Percentiles rank a stretch among this genome's conserved stretches.
Conservation (phyloP, 179 eudicot genomes). For the Dionaea muscipula region DNA sequence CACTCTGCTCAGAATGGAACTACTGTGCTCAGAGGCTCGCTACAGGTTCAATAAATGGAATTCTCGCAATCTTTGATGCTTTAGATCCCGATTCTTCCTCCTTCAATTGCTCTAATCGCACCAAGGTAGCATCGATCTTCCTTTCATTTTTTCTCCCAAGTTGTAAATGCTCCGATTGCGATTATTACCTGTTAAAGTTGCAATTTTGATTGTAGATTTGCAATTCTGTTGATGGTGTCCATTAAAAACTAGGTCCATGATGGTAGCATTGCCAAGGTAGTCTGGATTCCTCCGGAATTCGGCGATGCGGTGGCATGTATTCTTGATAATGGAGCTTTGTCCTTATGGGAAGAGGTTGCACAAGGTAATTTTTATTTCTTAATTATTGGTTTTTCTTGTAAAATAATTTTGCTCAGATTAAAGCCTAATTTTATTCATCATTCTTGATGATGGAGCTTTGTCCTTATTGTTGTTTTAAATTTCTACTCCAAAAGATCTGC, state of each 20-base stretch:
- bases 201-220: not conserved
- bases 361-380: constrained; percentile 50
- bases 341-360: constrained; percentile 80
- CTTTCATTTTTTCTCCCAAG: not conserved
- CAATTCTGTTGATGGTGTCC: not conserved
- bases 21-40: constrained; percentile 67
- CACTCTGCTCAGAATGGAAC: constrained; percentile 70
- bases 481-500: too few species aligned
- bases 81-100: constrained; percentile 53
- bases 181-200: not conserved
- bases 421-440: too few species aligned
- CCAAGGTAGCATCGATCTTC: constrained; percentile 28
- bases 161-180: not conserved
- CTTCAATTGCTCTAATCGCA: constrained; percentile 30
- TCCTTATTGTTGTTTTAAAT: too few species aligned
- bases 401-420: too few species aligned
- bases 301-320: constrained; percentile 87
- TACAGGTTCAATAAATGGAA: constrained; percentile 48
- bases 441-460: too few species aligned
- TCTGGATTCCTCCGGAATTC: constrained; percentile 85
- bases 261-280: constrained; percentile 50
- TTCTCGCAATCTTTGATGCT: constrained; percentile 54
- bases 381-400: too few species aligned
- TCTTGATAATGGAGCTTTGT: constrained; percentile 57
- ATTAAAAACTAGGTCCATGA: constrained; percentile 35